phyloP scores from a whole-genome alignment of 192 early-diverging fungal genomes.

The Gonapodya prolifera region DNA sequence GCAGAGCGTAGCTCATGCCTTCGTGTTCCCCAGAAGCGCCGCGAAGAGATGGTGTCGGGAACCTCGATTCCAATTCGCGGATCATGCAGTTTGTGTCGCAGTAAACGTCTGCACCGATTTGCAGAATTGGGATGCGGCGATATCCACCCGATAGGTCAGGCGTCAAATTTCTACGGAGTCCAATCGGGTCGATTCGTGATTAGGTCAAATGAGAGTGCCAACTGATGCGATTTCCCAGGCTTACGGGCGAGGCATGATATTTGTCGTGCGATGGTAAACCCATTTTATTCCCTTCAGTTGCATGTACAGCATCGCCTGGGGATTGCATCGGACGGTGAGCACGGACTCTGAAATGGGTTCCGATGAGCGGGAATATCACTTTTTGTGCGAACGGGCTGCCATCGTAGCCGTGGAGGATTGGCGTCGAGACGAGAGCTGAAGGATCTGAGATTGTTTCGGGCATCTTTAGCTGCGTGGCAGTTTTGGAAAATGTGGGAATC shows the following conservation, averaged over 20 bases:
- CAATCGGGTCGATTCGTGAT: background rate
- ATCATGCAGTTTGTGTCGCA: conserved; percentile 4
- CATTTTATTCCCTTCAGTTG: background rate
- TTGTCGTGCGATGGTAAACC: background rate
- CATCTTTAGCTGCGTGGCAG: no score
- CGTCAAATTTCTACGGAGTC: background rate
- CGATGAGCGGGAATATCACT: background rate
- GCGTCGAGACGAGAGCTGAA: background rate
- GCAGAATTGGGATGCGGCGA: conserved; percentile 2
- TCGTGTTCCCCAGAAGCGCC: background rate
- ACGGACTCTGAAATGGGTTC: background rate
- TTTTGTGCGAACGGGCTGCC: conserved; percentile 1
- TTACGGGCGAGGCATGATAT: conserved; percentile 1
- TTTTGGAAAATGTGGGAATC: background rate
- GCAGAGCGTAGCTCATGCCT: background rate
- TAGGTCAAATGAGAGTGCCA: background rate
- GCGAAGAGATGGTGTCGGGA: background rate
- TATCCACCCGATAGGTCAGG: conserved; percentile 1
- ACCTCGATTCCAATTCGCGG: background rate
- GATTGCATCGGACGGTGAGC: background rate
- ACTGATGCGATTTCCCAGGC: background rate
- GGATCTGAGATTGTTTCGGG: background rate
- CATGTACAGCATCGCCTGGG: background rate
- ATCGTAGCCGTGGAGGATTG: conserved; percentile 2
- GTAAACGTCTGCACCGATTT: conserved; percentile 3